phyloP scores from a whole-genome alignment of 1,284 basidiomycete species.

The Sporisorium scitamineum region DNA sequence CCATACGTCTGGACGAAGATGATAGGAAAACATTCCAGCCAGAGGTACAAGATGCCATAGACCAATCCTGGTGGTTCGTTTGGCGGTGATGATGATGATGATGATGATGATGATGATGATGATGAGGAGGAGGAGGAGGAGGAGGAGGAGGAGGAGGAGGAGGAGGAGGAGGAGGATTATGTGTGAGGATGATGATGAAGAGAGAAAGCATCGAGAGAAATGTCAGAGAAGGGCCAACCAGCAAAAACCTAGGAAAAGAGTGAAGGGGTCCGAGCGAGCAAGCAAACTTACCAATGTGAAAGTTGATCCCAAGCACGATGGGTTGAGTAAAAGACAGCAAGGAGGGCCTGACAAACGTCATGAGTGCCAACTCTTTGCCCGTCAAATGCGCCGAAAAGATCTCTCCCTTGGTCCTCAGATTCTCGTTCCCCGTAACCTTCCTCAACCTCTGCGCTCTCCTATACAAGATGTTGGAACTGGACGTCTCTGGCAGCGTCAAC shows the following conservation, averaged over 20 bases:
- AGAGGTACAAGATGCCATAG: conserved; percentile 50
- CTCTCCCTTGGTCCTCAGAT: conserved; percentile 68
- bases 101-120: background rate
- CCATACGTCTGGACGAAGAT: conserved; percentile 57
- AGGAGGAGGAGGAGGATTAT: too few species aligned
- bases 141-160: background rate
- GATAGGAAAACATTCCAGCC: conserved; percentile 57
- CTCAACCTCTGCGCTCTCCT: conserved; percentile 69
- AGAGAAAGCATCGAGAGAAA: too few species aligned
- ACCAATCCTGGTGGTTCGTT: conserved; percentile 9
- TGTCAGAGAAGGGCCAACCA: too few species aligned
- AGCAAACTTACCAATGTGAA: conserved; percentile 56
- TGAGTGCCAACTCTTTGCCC: conserved; percentile 47
- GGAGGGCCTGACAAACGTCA: conserved; percentile 61
- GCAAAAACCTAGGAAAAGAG: too few species aligned
- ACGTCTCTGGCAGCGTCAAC: conserved; percentile 69
- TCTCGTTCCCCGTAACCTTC: conserved; percentile 68
- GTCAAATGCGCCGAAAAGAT: conserved; percentile 53
- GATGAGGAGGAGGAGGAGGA: background rate
- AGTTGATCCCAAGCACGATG: conserved; percentile 48
- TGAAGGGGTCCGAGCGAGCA: too few species aligned
- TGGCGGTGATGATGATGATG: background rate
- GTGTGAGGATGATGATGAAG: too few species aligned
- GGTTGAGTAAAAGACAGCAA: conserved; percentile 52
- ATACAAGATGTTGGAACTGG: conserved; percentile 67